These are phyloP conservation scores for Verticillium isaacii DNA, from an alignment of 2,329 filamentous ascomycete species.

Conservation along the genomic window DNA sequence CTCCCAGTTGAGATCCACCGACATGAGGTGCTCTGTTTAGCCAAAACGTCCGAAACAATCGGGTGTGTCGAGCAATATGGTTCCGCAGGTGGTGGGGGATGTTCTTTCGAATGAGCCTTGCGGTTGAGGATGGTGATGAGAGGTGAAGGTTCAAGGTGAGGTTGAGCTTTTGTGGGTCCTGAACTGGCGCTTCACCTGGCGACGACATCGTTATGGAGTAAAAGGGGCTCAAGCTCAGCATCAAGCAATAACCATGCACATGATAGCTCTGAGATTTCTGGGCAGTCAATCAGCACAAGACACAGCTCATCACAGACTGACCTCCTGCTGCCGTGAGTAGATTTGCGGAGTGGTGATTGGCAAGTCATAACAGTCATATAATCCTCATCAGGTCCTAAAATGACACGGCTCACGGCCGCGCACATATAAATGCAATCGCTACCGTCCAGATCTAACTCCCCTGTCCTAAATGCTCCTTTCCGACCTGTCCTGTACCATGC, in stretches of 20 bases:
- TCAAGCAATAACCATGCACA: too few species aligned
- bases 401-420: neutral
- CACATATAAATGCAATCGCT: neutral
- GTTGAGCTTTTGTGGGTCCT: neutral
- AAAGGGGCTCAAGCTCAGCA: neutral
- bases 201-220: neutral
- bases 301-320: too few species aligned
- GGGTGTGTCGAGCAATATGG: neutral
- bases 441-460: neutral
- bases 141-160: neutral
- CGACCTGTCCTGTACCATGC: neutral
- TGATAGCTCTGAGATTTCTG: too few species aligned
- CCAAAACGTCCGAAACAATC: neutral
- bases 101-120: neutral
- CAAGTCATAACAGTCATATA: neutral
- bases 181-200: neutral
- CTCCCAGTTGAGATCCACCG: slow-evolving; percentile 96
- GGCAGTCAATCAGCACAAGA: too few species aligned
- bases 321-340: too few species aligned
- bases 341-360: too few species aligned
- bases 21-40: slow-evolving; percentile 56
- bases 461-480: neutral
- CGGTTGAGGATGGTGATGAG: neutral
- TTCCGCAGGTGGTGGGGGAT: neutral
- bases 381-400: neutral